phyloP scores from a whole-genome alignment of 2,329 filamentous ascomycete species.

The Aspergillus pseudoterreus region DNA sequence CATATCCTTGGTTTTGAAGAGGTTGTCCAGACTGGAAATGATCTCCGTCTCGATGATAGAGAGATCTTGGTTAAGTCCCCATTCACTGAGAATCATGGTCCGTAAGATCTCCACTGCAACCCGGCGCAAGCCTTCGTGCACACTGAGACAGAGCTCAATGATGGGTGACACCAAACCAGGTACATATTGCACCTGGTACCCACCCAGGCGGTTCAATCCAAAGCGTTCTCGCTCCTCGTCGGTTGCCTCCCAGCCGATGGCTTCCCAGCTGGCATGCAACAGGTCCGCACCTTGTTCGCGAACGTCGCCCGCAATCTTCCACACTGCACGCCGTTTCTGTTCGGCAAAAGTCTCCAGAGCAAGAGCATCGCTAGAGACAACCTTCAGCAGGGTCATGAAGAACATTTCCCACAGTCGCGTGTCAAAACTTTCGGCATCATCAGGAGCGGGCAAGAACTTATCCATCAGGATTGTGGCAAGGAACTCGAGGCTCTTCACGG shows the following conservation, averaged over 20 bases:
- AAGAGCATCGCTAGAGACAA: conserved; percentile 83
- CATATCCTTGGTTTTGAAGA: conserved; percentile 85
- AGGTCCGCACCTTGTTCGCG: conserved; percentile 86
- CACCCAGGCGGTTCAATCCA: conserved; percentile 78
- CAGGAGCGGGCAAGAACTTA: conserved; percentile 78
- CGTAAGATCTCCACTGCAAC: conserved; percentile 92
- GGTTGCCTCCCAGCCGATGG: conserved; percentile 92
- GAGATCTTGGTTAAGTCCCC: conserved; percentile 90
- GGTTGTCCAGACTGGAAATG: conserved; percentile 84
- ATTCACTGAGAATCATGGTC: conserved; percentile 98
- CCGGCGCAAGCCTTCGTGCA: conserved; percentile 83
- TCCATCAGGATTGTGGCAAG: conserved; percentile 76
- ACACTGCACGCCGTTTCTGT: conserved; percentile 91
- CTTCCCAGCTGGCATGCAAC: conserved; percentile 82
- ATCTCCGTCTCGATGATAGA: conserved; percentile 91
- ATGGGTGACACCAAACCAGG: conserved; percentile 87
- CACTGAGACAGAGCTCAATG: conserved; percentile 88
- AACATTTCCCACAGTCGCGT: conserved; percentile 92
- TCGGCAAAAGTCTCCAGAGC: conserved; percentile 95
- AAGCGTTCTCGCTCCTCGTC: conserved; percentile 74
- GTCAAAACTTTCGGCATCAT: conserved; percentile 87
- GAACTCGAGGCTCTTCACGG: conserved; percentile 80
- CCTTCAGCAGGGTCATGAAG: conserved; percentile 81
- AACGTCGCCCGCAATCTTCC: conserved; percentile 98
- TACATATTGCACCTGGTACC: conserved; percentile 98